Conservation (phyloP, 495 filamentous ascomycete species). For the Aspergillus biplanus region DNA sequence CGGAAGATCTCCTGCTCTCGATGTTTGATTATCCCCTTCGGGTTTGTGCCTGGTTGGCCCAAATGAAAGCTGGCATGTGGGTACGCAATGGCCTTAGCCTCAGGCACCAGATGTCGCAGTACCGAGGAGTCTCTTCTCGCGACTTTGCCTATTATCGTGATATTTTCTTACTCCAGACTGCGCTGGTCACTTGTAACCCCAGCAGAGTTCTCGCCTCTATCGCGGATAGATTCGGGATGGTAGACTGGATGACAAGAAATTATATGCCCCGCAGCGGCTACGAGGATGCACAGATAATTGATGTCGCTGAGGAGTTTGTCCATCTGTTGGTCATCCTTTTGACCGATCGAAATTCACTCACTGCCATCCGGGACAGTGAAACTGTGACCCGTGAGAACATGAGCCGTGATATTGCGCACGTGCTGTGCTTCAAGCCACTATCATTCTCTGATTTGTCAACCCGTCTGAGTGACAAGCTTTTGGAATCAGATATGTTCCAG, state of each 20-base stretch:
- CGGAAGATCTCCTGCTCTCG: conserved; percentile 81
- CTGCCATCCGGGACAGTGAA: conserved; percentile 67
- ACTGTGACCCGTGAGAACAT: conserved; percentile 70
- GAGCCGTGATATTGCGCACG: conserved; percentile 87
- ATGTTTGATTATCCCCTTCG: conserved; percentile 92
- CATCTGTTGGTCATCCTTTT: conserved; percentile 89
- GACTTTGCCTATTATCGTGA: conserved; percentile 94
- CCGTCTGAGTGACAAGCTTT: conserved; percentile 61
- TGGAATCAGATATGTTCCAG: conserved; percentile 76
- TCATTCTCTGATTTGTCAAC: conserved; percentile 87
- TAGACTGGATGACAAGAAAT: conserved; percentile 83
- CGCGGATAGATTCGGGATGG: conserved; percentile 87
- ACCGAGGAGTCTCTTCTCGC: conserved; percentile 81
- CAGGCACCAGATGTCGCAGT: conserved; percentile 90
- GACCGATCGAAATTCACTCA: conserved; percentile 83
- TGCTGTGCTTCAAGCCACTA: conserved; percentile 92
- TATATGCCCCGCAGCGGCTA: conserved; percentile 71
- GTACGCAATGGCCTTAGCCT: conserved; percentile 96
- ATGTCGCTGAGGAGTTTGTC: conserved; percentile 94
- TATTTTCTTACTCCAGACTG: conserved; percentile 91
- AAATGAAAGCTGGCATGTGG: conserved; percentile 99
- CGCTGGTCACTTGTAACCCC: conserved; percentile 83
- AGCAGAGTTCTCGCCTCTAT: conserved; percentile 85
- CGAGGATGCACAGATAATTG: conserved; percentile 84
- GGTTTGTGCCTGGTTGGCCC: conserved; percentile 93